These are phyloP conservation scores for Entoloma clypeatum DNA, from an alignment of 1,284 basidiomycete species.

Conservation along the genomic window DNA sequence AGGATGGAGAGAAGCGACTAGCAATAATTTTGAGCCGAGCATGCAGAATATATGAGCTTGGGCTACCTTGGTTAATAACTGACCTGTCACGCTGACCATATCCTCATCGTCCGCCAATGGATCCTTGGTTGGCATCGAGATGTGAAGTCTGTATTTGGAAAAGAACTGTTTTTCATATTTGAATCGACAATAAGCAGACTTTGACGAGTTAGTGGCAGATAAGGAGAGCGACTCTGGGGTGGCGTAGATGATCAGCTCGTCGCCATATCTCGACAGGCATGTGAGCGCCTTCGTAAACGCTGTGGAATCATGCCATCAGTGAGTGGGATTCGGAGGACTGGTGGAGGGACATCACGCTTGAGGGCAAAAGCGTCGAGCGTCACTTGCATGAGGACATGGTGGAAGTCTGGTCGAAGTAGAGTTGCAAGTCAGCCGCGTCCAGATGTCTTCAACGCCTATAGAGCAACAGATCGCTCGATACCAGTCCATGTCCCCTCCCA, in stretches of 20 bases:
- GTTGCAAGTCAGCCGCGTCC: background rate
- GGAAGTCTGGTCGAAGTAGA: too few relatives aligned
- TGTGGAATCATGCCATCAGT: slow-evolving; percentile 32
- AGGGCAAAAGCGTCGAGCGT: slow-evolving; percentile 40
- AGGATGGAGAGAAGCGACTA: slow-evolving; percentile 70
- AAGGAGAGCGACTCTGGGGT: slow-evolving; percentile 56
- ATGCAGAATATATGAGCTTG: slow-evolving; percentile 1
- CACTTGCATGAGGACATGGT: slow-evolving; percentile 42
- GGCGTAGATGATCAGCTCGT: slow-evolving; percentile 68
- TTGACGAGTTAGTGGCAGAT: slow-evolving; percentile 70
- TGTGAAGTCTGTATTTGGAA: slow-evolving; percentile 52
- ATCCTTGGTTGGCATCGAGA: slow-evolving; percentile 20
- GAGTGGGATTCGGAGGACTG: slow-evolving; percentile 2
- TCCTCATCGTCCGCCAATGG: slow-evolving; percentile 28
- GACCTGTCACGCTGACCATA: slow-evolving; percentile 46
- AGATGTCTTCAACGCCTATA: slow-evolving; percentile 24
- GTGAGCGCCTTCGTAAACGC: slow-evolving; percentile 69
- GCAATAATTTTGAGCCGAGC: slow-evolving; percentile 7
- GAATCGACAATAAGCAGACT: slow-evolving; percentile 79
- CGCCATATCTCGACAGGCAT: slow-evolving; percentile 76
- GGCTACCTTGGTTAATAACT: slow-evolving; percentile 62
- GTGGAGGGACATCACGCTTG: slow-evolving; percentile 32
- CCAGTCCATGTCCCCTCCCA: slow-evolving; percentile 35
- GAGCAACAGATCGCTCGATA: slow-evolving; percentile 42
- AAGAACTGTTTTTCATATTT: slow-evolving; percentile 68